Evolutionary conservation across 805 yeast species (phyloP), one percentile per base, ranked within the genome.

Genomic region (Limtongia smithiae): DNA sequence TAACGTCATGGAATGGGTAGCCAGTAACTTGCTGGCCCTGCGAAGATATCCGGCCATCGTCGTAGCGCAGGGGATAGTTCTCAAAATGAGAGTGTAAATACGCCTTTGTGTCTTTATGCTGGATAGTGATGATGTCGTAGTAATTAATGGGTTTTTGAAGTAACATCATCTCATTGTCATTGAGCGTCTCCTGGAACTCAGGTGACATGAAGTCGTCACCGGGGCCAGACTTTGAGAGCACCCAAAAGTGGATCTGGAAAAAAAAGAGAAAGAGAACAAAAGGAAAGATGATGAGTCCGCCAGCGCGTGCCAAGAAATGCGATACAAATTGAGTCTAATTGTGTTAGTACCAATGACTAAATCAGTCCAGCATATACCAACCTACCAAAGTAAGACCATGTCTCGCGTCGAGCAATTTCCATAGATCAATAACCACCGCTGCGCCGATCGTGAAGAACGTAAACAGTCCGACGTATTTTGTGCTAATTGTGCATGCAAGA

Each of bases 131-230:
- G 15, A 77, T 67, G 64, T 94, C 97, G 63, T 79, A 76, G 65
- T 76, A 91, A 60, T 88, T 78, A 37, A 93, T 79, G 30, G 77
- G 80, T 60, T 79, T 82, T 2, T 96, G 79, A 27, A 79, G 79
- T 60, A 70, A 76, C 12, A 91, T 85, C 61, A 85, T 66, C 21
- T 85, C 81, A 43, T 90, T 85, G 64, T 93, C 98, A 32, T 80
- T 82, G 44, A 93, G 75, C 30, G 96, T 83, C 63, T 88, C 96
- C 71, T 93, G 97, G 76, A 93, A 93, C 51, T 84, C 90, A 5
- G 93, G 76, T n/a, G 93, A 80, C 98, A 93, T 93, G 66, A 91
- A 89, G 2, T 76, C 75, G 65, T 93, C 97, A 54, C 99, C 99
- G 4, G 97, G 93, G 25, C 99, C 99, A 1, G 97, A 90, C 59